phyloP scores from a whole-genome alignment of 2,329 filamentous ascomycete species.

The Cercospora nicotianae region DNA sequence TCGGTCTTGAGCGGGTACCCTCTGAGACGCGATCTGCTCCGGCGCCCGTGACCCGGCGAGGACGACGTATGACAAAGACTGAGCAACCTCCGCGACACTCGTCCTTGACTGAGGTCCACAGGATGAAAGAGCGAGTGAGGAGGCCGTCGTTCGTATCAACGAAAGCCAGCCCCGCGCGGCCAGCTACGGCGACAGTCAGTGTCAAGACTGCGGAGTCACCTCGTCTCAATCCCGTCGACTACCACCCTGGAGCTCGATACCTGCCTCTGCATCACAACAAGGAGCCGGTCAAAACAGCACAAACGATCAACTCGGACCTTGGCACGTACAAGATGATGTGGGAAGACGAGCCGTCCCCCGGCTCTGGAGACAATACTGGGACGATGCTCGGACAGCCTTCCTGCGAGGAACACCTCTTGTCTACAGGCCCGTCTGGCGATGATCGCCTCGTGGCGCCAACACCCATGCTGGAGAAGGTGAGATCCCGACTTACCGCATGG shows the following conservation, averaged over 20 bases:
- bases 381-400: constrained; percentile 7
- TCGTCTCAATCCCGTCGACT: constrained; percentile 25
- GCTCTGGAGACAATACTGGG: constrained; percentile 19
- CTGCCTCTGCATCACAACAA: background rate
- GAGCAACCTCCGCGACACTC: constrained; percentile 18
- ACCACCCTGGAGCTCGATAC: constrained; percentile 16
- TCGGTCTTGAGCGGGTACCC: constrained; percentile 1
- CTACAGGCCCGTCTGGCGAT: background rate
- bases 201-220: constrained; percentile 25
- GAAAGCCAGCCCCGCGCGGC: constrained; percentile 24
- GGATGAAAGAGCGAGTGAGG: constrained; percentile 18
- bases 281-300: constrained; percentile 24
- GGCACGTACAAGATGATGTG: constrained; percentile 31
- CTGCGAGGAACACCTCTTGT: background rate
- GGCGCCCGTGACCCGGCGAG: constrained; percentile 11
- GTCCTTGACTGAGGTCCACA: constrained; percentile 22
- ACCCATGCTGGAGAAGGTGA: constrained; percentile 28
- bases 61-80: constrained; percentile 17
- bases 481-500: constrained; percentile 33
- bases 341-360: constrained; percentile 27
- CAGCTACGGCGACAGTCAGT: constrained; percentile 28
- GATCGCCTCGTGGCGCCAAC: background rate
- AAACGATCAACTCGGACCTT: constrained; percentile 29
- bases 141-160: constrained; percentile 17
- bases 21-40: constrained; percentile 8